Evolutionary conservation across 2,329 filamentous ascomycete species (phyloP).

Genomic region (Laburnicola sp.): DNA sequence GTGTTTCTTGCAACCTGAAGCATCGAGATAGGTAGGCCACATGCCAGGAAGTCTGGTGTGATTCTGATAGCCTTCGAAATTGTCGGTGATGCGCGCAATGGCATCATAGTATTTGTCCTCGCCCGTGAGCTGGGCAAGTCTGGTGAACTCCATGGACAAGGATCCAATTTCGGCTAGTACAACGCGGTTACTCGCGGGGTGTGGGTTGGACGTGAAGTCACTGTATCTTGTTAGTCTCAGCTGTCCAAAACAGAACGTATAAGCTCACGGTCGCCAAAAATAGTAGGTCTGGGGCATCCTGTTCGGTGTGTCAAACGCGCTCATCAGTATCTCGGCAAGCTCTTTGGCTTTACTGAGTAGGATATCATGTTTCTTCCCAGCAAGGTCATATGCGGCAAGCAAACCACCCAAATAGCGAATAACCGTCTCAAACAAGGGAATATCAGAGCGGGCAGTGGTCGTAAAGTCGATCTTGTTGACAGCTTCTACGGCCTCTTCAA

Average conservation of each 20-base stretch:
- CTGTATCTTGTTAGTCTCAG: constrained; percentile 13
- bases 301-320: constrained; percentile 69
- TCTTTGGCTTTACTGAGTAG: constrained; percentile 65
- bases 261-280: constrained; percentile 53
- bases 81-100: constrained; percentile 50
- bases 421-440: constrained; percentile 72
- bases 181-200: constrained; percentile 47
- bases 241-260: constrained; percentile 22
- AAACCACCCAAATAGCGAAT: constrained; percentile 73
- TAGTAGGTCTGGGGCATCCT: constrained; percentile 66
- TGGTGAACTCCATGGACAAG: constrained; percentile 54
- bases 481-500: constrained; percentile 63
- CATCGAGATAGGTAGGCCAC: constrained; percentile 53
- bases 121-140: constrained; percentile 52
- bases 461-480: constrained; percentile 65
- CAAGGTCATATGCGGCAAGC: constrained; percentile 70
- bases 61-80: constrained; percentile 50
- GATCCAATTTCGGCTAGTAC: constrained; percentile 55
- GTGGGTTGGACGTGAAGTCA: constrained; percentile 42
- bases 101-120: constrained; percentile 55
- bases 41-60: constrained; percentile 52
- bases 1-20: constrained; percentile 42
- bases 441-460: constrained; percentile 52
- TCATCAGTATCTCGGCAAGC: constrained; percentile 66
- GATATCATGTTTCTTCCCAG: constrained; percentile 54